Conservation (phyloP, 1,139 yeast species). For the Suhomyces guaymorum region DNA sequence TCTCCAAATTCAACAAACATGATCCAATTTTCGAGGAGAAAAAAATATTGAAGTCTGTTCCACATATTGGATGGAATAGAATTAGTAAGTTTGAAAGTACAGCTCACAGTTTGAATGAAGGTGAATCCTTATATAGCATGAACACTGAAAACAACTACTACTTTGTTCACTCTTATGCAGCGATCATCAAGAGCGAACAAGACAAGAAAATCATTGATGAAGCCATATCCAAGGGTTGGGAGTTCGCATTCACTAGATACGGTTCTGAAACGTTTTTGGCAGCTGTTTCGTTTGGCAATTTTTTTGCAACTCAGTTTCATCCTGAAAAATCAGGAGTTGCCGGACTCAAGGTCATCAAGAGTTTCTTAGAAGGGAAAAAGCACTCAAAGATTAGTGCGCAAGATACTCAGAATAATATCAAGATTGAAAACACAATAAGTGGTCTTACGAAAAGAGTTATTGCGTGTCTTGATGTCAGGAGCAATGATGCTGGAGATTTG, state of each 20-base stretch:
- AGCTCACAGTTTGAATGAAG: constrained; percentile 13
- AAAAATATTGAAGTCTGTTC: constrained; percentile 66
- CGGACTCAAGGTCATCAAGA: constrained; percentile 72
- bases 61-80: constrained; percentile 93
- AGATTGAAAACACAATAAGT: constrained; percentile 52
- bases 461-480: constrained; percentile 95
- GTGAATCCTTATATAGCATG: constrained; percentile 56
- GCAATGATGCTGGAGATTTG: constrained; percentile 90
- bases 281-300: constrained; percentile 72
- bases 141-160: constrained; percentile 73
- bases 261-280: constrained; percentile 83
- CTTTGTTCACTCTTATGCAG: constrained; percentile 94
- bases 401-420: constrained; percentile 19
- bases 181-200: constrained; percentile 44
- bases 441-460: constrained; percentile 88
- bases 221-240: constrained; percentile 64
- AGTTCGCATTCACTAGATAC: constrained; percentile 68
- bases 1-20: constrained; percentile 58
- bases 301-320: constrained; percentile 95
- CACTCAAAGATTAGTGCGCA: constrained; percentile 22
- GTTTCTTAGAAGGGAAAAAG: constrained; percentile 62
- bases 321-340: constrained; percentile 96
- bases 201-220: constrained; percentile 30
- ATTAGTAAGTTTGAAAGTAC: constrained; percentile 25
- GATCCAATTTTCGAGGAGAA: constrained; percentile 32